A percentile compares a stretch with the other conserved stretches of the same genome.
phyloP scores from a whole-genome alignment of 441 rosid species.

The Syzygium syzygioides region DNA sequence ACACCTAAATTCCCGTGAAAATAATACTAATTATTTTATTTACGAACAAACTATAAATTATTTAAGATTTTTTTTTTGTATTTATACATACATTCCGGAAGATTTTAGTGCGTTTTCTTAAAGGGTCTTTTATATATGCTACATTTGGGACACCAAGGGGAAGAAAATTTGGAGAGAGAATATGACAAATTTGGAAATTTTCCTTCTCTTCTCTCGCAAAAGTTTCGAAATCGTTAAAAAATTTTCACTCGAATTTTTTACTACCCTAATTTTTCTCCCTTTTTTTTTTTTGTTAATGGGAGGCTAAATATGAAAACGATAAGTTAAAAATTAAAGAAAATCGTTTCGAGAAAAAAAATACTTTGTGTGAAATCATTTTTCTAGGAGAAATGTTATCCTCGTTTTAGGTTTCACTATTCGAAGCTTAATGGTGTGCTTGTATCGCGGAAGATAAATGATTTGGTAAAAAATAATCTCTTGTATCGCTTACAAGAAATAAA shows the following conservation, averaged over 20 bases:
- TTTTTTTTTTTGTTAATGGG: not conserved
- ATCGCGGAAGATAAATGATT: too few relatives aligned
- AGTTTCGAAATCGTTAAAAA: not conserved
- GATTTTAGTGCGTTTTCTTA: not conserved
- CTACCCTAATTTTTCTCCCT: not conserved
- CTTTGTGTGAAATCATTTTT: not conserved
- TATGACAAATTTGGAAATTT: not conserved
- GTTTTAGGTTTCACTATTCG: not conserved
- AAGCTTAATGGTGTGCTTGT: not conserved
- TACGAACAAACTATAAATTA: not conserved
- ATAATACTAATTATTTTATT: not conserved
- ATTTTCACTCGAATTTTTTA: not conserved
- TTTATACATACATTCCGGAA: not conserved
- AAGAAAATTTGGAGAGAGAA: not conserved
- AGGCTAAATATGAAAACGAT: not conserved
- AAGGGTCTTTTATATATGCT: not conserved
- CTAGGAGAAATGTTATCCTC: fast-evolving
- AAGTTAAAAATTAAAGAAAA: not conserved
- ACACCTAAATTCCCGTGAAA: not conserved
- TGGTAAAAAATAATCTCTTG: too few relatives aligned
- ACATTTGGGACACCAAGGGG: not conserved
- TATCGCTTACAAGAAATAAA: too few relatives aligned
- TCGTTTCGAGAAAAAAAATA: not conserved
- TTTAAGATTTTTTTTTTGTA: not conserved
- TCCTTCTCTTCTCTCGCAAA: not conserved